phyloP scores from a whole-genome alignment of 2,329 filamentous ascomycete species.

The Magnaporthiopsis rhizophila region DNA sequence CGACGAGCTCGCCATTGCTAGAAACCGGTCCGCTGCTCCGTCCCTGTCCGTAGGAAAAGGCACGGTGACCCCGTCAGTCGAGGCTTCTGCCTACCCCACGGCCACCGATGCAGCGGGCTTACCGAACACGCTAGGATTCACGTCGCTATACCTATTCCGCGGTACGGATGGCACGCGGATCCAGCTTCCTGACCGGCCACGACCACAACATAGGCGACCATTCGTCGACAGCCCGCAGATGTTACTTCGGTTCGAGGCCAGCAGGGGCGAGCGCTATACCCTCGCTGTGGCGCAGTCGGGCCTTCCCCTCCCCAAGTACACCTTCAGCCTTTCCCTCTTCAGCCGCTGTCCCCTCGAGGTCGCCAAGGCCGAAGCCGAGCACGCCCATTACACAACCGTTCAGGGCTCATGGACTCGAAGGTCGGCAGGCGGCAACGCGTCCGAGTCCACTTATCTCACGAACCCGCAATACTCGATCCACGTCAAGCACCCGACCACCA shows the following conservation, averaged over 20 bases:
- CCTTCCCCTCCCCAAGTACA: slow-evolving; percentile 63
- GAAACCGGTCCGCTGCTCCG: slow-evolving; percentile 23
- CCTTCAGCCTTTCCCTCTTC: slow-evolving; percentile 83
- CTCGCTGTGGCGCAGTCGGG: slow-evolving; percentile 61
- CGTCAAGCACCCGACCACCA: slow-evolving; percentile 45
- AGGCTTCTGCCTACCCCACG: not conserved
- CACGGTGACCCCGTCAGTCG: slow-evolving; percentile 8
- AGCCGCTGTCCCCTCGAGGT: slow-evolving; percentile 57
- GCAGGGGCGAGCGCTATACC: slow-evolving; percentile 35
- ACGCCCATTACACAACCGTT: slow-evolving; percentile 50
- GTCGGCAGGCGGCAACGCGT: slow-evolving; percentile 78
- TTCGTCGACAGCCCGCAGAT: slow-evolving; percentile 93
- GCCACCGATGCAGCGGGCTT: slow-evolving; percentile 16
- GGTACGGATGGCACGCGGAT: slow-evolving; percentile 55
- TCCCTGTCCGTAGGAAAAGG: not conserved
- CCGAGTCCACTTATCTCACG: slow-evolving; percentile 64
- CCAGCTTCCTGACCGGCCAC: slow-evolving; percentile 53
- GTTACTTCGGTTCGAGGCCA: slow-evolving; percentile 63
- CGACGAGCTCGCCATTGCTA: slow-evolving; percentile 50
- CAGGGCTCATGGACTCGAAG: slow-evolving; percentile 65
- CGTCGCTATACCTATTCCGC: slow-evolving; percentile 77
- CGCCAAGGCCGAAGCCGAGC: slow-evolving; percentile 50
- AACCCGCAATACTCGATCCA: slow-evolving; percentile 80
- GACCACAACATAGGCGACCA: slow-evolving; percentile 63
- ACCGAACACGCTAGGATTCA: slow-evolving; percentile 63